Conservation (phyloP, 192 early-diverging fungal species). For the Obelidium mucronatum region DNA sequence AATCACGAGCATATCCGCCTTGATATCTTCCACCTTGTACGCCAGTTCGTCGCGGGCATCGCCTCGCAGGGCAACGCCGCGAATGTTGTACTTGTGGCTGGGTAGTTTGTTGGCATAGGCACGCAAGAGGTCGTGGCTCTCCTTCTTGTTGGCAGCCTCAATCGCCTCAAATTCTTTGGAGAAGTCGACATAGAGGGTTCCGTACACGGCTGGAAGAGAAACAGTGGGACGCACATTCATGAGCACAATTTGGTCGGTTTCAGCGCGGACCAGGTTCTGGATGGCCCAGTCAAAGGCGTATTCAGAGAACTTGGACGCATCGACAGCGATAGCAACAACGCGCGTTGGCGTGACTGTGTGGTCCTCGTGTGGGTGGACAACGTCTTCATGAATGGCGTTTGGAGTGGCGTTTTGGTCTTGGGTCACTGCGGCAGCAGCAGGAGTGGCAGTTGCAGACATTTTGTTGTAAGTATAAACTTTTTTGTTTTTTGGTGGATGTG, state of each 20-base stretch:
- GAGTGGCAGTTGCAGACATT: not conserved
- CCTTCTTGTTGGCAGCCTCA: conserved; percentile 3
- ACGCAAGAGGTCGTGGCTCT: conserved; percentile 11
- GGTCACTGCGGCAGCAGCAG: not conserved
- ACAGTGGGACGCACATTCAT: conserved; percentile 16
- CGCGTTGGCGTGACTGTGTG: conserved; percentile 8
- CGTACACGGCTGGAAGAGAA: not conserved
- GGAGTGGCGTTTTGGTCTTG: not conserved
- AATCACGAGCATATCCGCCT: conserved; percentile 63
- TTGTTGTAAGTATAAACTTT: not conserved
- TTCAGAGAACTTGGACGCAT: conserved; percentile 35
- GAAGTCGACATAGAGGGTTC: not conserved
- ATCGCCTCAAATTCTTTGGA: conserved; percentile 2
- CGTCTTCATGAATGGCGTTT: not conserved
- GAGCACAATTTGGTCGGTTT: conserved; percentile 40
- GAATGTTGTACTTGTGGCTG: conserved; percentile 39
- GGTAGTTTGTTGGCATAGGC: conserved; percentile 36
- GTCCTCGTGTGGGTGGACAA: conserved; percentile 14
- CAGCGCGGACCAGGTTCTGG: conserved; percentile 38
- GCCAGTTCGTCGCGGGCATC: conserved; percentile 67
- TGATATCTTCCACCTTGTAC: conserved; percentile 60
- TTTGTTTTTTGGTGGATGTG: not conserved
- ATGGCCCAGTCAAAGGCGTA: conserved; percentile 49
- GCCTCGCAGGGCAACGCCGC: conserved; percentile 50
- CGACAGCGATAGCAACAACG: conserved; percentile 33